Conservation (phyloP, 441 rosid species). For the Bocquillonia castaneifolia region DNA sequence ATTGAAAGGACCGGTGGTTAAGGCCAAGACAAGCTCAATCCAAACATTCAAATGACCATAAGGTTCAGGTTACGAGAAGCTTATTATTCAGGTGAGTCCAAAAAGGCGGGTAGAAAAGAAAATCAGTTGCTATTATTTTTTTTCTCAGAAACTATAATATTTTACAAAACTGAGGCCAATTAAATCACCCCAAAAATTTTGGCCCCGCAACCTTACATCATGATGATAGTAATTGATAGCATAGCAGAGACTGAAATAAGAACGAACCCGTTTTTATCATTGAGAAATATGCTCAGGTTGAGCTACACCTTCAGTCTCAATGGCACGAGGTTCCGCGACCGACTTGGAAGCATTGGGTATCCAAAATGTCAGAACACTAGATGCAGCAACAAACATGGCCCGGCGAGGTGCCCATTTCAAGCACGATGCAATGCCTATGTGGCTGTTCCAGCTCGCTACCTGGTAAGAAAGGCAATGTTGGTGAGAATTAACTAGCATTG, state of each 20-base stretch:
- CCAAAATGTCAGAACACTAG: constrained; percentile 85
- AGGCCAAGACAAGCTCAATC: background rate
- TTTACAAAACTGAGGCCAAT: constrained; percentile 11
- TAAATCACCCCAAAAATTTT: background rate
- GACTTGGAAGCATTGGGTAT: constrained; percentile 57
- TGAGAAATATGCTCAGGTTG: constrained; percentile 32
- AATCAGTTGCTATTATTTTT: background rate
- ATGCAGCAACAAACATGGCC: constrained; percentile 82
- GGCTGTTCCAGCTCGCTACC: constrained; percentile 80
- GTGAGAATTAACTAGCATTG: background rate
- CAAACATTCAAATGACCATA: background rate
- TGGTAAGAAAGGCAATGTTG: constrained; percentile 20
- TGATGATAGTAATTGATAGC: background rate
- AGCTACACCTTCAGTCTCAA: constrained; percentile 25
- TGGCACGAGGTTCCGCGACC: constrained; percentile 29
- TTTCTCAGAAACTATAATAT: background rate
- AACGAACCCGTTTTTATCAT: constrained; percentile 1
- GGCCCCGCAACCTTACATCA: background rate
- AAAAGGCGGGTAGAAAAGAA: background rate
- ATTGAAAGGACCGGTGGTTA: too few relatives aligned
- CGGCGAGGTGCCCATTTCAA: constrained; percentile 96
- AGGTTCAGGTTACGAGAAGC: background rate
- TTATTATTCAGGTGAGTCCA: background rate
- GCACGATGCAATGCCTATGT: constrained; percentile 72
- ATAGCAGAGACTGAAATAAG: background rate